These are phyloP conservation scores for Effrenium voratum DNA, from an alignment of 73 alveolate species.

Conservation along the genomic window DNA sequence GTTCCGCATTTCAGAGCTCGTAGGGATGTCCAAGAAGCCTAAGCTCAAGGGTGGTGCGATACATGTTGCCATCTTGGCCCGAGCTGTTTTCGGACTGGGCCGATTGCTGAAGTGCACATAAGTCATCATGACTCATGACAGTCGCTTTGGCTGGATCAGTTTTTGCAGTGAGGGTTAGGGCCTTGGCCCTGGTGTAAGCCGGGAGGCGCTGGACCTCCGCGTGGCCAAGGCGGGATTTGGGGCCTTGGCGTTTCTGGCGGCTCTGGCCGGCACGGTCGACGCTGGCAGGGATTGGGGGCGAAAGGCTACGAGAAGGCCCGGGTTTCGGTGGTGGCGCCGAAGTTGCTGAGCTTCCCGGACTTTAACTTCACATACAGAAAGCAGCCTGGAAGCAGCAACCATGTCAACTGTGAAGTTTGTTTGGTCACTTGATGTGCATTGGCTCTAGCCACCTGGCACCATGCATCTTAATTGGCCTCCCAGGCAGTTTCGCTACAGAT, in stretches of 20 bases:
- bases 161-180: no score
- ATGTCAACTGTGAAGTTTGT: no score
- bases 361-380: slow-evolving; percentile 62
- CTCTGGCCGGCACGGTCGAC: neutral
- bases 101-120: no score
- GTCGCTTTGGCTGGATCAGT: no score
- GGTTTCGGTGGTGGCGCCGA: slow-evolving; percentile 65
- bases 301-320: slow-evolving; percentile 66
- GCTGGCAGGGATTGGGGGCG: slow-evolving; percentile 40
- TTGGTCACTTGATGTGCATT: neutral
- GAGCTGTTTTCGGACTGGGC: no score
- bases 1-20: no score
- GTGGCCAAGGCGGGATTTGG: slow-evolving; percentile 25
- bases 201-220: slow-evolving; percentile 75
- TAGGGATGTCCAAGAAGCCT: no score
- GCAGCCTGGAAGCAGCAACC: neutral
- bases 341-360: slow-evolving; percentile 4
- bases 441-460: neutral
- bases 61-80: no score
- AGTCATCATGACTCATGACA: no score
- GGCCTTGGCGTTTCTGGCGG: neutral
- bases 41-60: no score
- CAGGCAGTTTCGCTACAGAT: slow-evolving; percentile 67
- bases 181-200: no score
- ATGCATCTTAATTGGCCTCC: no score